Conservation (phyloP, 192 early-diverging fungal species). For the Backusella liffmaniae region DNA sequence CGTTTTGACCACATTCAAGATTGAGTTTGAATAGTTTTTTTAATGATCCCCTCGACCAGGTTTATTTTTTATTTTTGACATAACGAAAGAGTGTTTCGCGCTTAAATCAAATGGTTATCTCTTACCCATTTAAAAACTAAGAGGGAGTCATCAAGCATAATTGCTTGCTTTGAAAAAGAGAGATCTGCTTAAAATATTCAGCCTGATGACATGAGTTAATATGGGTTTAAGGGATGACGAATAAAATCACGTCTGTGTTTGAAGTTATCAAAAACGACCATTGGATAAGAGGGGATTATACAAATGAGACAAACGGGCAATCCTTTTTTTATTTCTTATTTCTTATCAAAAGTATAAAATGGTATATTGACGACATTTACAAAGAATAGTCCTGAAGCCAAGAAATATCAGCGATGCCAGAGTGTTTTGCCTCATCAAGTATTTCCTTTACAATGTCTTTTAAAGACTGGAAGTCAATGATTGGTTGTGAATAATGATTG, state of each 20-base stretch:
- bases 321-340: too few species aligned
- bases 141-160: not conserved
- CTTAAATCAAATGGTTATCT: too few species aligned
- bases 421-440: constrained; percentile 28
- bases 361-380: not conserved
- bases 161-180: not conserved
- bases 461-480: not conserved
- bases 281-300: not conserved
- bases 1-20: too few species aligned
- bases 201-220: not conserved
- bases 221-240: too few species aligned
- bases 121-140: too few species aligned
- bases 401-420: constrained; percentile 19
- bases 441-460: constrained; percentile 22
- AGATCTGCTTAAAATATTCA: not conserved
- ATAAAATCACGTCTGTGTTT: too few species aligned
- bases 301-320: too few species aligned
- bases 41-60: too few species aligned
- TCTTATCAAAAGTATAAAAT: not conserved
- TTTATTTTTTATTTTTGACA: too few species aligned
- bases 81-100: too few species aligned
- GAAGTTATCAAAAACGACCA: too few species aligned
- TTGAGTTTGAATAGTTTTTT: too few species aligned
- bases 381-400: constrained; percentile 28
- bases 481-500: not conserved